phyloP scores from a whole-genome alignment of 169 alveolate species.

The Theileria equi region DNA sequence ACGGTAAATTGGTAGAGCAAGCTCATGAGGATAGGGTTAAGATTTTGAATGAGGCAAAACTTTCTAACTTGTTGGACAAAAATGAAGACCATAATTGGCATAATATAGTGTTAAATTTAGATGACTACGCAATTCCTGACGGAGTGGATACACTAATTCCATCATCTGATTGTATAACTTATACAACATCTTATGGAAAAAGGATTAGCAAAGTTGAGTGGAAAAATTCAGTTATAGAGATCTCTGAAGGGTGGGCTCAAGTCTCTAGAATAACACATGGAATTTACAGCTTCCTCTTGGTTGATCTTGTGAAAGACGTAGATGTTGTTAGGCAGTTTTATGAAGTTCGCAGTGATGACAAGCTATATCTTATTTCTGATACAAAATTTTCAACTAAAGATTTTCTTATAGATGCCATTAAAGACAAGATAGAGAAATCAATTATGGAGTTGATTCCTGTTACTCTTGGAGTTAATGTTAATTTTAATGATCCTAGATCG shows the following conservation, averaged over 20 bases:
- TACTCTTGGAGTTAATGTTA: slow-evolving; percentile 10
- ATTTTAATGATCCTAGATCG: slow-evolving; percentile 12
- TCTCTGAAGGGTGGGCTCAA: slow-evolving; percentile 16
- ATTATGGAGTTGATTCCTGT: slow-evolving; percentile 1
- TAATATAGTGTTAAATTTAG: slow-evolving; percentile 22
- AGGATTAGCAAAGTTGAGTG: slow-evolving; percentile 20
- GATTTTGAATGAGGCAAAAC: neutral
- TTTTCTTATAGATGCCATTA: neutral
- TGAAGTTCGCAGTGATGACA: neutral
- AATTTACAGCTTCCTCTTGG: slow-evolving; percentile 15
- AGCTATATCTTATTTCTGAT: neutral
- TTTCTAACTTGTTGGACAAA: neutral
- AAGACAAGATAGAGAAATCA: neutral
- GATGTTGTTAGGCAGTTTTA: slow-evolving; percentile 26
- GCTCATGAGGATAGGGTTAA: neutral
- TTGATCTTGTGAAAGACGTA: slow-evolving; percentile 19
- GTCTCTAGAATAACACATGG: slow-evolving; percentile 8
- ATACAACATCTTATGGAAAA: slow-evolving; percentile 1
- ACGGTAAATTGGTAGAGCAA: neutral
- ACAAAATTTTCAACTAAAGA: neutral
- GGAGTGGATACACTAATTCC: slow-evolving; percentile 16
- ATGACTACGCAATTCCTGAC: slow-evolving; percentile 12
- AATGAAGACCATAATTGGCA: slow-evolving; percentile 11
- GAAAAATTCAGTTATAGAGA: neutral
- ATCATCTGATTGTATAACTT: slow-evolving; percentile 17